Conservation (phyloP, 768 basidiomycete genomes). For the Russula dissimulans region DNA sequence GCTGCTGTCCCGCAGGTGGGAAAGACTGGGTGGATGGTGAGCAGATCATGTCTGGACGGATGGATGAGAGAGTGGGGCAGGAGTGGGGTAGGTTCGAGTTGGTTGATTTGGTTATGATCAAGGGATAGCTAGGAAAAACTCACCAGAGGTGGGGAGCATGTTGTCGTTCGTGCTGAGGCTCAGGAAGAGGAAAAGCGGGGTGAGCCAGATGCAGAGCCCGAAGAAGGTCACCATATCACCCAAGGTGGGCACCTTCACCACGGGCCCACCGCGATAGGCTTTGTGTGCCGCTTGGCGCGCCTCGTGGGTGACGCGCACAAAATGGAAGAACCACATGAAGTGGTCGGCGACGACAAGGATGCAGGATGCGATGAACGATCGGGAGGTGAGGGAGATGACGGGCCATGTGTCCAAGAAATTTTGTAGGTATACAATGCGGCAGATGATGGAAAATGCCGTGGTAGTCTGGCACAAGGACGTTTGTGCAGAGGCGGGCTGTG, state of each 20-base stretch:
- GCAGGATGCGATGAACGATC: no score
- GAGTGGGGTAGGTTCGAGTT: no score
- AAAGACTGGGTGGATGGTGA: constrained; percentile 21
- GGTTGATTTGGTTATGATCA: no score
- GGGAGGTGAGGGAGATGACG: no score
- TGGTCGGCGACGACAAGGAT: constrained; percentile 32
- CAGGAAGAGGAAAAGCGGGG: constrained; percentile 89
- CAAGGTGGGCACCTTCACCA: constrained; percentile 32
- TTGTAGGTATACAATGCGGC: constrained; percentile 25
- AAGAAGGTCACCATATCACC: constrained; percentile 79
- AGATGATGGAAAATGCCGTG: no score
- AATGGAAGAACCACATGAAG: constrained; percentile 96
- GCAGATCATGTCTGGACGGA: not conserved
- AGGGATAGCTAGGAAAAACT: not conserved
- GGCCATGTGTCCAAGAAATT: no score
- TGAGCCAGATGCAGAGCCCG: constrained; percentile 76
- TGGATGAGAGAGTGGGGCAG: not conserved
- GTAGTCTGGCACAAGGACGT: no score
- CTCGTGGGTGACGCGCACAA: constrained; percentile 61
- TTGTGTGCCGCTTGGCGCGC: constrained; percentile 41
- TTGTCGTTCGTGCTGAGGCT: constrained; percentile 97
- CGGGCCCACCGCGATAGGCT: constrained; percentile 33
- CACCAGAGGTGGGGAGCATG: constrained; percentile 56
- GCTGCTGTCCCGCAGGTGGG: constrained; percentile 22
- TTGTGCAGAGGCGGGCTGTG: no score